phyloP scores from a whole-genome alignment of 2,329 filamentous ascomycete genomes.

The Aspergillus melleus region DNA sequence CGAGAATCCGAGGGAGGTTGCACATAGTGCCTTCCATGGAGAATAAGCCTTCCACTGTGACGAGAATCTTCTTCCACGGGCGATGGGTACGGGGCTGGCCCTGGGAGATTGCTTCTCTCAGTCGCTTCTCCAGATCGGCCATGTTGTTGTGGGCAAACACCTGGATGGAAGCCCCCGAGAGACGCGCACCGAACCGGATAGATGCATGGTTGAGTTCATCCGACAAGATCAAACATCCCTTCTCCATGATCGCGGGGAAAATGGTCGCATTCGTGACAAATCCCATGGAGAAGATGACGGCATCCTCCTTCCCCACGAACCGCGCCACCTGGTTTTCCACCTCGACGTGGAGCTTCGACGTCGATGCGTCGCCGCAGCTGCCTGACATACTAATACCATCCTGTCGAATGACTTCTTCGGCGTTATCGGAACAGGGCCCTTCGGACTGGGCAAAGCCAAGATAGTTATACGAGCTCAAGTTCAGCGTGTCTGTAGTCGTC shows the following conservation, averaged over 20 bases:
- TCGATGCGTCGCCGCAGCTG: conserved; percentile 76
- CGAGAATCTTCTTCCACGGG: conserved; percentile 96
- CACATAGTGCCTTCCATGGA: conserved; percentile 99
- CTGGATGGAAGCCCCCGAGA: conserved; percentile 86
- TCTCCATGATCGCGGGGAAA: conserved; percentile 85
- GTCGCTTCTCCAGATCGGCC: conserved; percentile 74
- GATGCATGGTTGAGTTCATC: conserved; percentile 96
- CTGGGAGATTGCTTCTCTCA: conserved; percentile 88
- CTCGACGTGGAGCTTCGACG: conserved; percentile 77
- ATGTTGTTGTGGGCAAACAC: conserved; percentile 98
- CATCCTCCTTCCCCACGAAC: conserved; percentile 87
- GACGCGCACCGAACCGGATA: conserved; percentile 85
- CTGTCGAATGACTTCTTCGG: conserved; percentile 77
- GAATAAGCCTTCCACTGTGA: conserved; percentile 91
- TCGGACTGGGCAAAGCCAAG: conserved; percentile 95
- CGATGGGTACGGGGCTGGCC: conserved; percentile 93
- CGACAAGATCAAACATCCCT: conserved; percentile 87
- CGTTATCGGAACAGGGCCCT: conserved; percentile 86
- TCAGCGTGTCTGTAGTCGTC: conserved; percentile 85
- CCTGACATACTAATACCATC: conserved; percentile 80
- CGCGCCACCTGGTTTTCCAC: conserved; percentile 83
- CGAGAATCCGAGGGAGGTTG: conserved; percentile 80
- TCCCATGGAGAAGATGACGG: conserved; percentile 97
- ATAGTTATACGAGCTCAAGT: conserved; percentile 98
- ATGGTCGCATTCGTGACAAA: conserved; percentile 93